phyloP scores from a whole-genome alignment of 768 basidiomycete species.

The Rhodosporidiobolus odoratus region DNA sequence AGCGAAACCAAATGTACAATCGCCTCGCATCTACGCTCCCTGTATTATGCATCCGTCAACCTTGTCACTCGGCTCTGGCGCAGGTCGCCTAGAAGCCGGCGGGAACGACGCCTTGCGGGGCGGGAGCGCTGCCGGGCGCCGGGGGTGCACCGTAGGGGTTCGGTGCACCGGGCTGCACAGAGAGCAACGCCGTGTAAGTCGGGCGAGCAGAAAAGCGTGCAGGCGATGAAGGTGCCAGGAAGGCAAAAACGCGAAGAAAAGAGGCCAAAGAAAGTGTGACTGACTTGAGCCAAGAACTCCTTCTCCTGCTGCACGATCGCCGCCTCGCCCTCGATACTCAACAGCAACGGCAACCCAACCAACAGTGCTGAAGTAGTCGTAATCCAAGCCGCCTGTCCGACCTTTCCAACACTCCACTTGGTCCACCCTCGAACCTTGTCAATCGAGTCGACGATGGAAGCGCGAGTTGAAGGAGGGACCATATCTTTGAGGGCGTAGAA shows the following conservation, averaged over 20 bases:
- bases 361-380: slow-evolving; percentile 88
- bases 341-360: slow-evolving; percentile 84
- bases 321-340: slow-evolving; percentile 92
- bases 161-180: background rate
- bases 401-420: slow-evolving; percentile 63
- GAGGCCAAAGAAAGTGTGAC: background rate
- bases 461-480: slow-evolving; percentile 82
- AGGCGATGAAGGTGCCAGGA: background rate
- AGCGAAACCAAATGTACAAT: too few species aligned
- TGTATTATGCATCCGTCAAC: too few species aligned
- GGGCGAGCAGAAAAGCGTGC: background rate
- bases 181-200: too few species aligned
- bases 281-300: slow-evolving; percentile 51
- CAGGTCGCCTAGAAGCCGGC: slow-evolving; percentile 11
- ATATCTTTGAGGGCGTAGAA: slow-evolving; percentile 90
- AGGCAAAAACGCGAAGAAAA: background rate
- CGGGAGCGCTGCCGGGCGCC: background rate
- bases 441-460: slow-evolving; percentile 61
- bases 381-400: slow-evolving; percentile 89
- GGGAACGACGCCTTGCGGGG: slow-evolving; percentile 18
- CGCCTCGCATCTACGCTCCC: too few species aligned
- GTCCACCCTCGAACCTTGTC: slow-evolving; percentile 60
- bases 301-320: slow-evolving; percentile 90
- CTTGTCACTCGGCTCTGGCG: background rate
- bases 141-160: slow-evolving; percentile 24